phyloP scores from a whole-genome alignment of 306 rosid genomes.

The Carpinus viminea region DNA sequence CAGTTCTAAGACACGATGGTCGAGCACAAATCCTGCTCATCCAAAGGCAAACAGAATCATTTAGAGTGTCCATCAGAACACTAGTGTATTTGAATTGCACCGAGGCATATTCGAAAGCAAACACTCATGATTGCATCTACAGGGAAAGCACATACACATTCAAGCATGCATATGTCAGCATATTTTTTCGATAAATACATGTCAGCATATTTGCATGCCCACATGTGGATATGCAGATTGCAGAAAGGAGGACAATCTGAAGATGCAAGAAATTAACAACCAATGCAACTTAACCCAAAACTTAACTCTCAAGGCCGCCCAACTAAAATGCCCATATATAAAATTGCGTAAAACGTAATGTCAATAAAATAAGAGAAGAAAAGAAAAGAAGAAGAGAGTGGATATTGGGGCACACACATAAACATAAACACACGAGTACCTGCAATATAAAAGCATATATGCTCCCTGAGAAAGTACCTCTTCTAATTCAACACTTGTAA shows the following conservation, averaged over 20 bases:
- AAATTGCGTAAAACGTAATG: background rate
- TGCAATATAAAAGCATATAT: slow-evolving; percentile 92
- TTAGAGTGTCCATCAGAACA: slow-evolving; percentile 16
- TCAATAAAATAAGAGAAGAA: background rate
- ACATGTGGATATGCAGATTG: background rate
- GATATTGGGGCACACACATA: background rate
- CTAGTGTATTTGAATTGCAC: slow-evolving; percentile 6
- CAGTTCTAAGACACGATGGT: slow-evolving; percentile 53
- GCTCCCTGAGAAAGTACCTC: slow-evolving; percentile 98
- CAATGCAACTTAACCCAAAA: background rate
- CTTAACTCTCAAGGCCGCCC: background rate
- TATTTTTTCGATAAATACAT: background rate
- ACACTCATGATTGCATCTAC: background rate
- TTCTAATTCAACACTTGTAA: slow-evolving; percentile 66
- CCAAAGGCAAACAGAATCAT: slow-evolving; percentile 21
- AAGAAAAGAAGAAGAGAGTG: background rate
- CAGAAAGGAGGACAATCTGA: background rate
- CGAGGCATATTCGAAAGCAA: background rate
- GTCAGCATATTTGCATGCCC: background rate
- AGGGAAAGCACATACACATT: background rate
- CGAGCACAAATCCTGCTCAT: slow-evolving; percentile 65
- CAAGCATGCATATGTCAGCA: background rate
- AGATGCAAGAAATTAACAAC: background rate
- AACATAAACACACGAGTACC: slow-evolving; percentile 43
- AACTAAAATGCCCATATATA: background rate